phyloP scores from a whole-genome alignment of 805 yeast genomes.

The Cyberlindnera maritima region DNA sequence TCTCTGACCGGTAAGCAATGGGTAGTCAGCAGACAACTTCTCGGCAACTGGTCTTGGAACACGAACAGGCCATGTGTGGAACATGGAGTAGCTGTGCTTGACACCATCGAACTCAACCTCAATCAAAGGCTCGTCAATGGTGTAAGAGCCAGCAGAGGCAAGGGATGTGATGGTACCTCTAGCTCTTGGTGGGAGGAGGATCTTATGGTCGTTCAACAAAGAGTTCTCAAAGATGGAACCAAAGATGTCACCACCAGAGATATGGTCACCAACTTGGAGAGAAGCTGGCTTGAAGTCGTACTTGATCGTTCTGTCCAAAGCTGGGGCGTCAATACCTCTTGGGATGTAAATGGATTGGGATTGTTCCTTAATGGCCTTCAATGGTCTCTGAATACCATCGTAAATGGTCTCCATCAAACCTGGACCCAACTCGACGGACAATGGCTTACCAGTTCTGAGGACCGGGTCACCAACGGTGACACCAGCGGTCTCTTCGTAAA shows the following conservation, averaged over 20 bases:
- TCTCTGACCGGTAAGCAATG: conserved; percentile 97
- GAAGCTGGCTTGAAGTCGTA: conserved; percentile 84
- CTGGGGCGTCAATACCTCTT: conserved; percentile 97
- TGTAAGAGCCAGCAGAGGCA: conserved; percentile 88
- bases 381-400: conserved; percentile 99
- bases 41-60: conserved; percentile 98
- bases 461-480: conserved; percentile 99
- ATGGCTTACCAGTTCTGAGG: conserved; percentile 96
- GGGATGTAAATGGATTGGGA: conserved; percentile 96
- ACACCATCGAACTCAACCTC: conserved; percentile 95
- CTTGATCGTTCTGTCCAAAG: conserved; percentile 76
- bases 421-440: conserved; percentile 98
- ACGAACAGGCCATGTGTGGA: conserved; percentile 99
- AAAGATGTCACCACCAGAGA: conserved; percentile 96
- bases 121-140: conserved; percentile 82
- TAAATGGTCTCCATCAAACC: conserved; percentile 99
- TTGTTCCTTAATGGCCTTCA: conserved; percentile 83
- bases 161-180: conserved; percentile 93
- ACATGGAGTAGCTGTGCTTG: conserved; percentile 80
- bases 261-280: conserved; percentile 91
- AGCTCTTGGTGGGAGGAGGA: conserved; percentile 95
- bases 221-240: conserved; percentile 95
- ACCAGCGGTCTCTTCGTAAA: conserved; percentile 99
- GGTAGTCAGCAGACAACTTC: conserved; percentile 89
- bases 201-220: conserved; percentile 86